These are phyloP conservation scores for Stentor coeruleus DNA, from an alignment of 73 alveolate species.

Conservation along the genomic window DNA sequence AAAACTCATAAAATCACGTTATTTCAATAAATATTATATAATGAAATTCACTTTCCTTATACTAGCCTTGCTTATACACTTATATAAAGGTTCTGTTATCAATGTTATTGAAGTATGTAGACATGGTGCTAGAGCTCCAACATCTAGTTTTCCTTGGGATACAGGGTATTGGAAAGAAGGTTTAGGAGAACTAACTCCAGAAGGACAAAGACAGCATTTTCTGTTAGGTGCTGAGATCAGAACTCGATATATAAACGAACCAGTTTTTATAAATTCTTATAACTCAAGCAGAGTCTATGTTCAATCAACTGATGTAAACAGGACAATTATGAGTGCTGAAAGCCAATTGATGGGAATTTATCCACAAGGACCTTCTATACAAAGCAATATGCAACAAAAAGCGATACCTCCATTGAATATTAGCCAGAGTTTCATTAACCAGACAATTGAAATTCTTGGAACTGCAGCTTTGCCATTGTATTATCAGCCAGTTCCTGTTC, in stretches of 20 bases:
- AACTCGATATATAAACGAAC: background rate
- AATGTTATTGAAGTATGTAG: conserved; percentile 17
- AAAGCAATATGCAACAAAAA: background rate
- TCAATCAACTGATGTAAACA: background rate
- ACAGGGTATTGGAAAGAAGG: conserved; percentile 16
- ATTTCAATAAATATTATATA: too few relatives aligned
- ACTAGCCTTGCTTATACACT: too few relatives aligned
- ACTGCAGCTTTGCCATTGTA: conserved; percentile 9
- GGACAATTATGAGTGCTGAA: conserved; percentile 27
- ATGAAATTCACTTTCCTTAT: too few relatives aligned
- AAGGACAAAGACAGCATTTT: conserved; percentile 29
- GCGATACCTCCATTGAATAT: conserved; percentile 23
- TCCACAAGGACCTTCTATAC: conserved; percentile 16
- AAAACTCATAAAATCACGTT: too few relatives aligned
- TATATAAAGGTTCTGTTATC: too few relatives aligned
- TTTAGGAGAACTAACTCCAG: conserved; percentile 27
- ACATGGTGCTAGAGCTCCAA: conserved; percentile 37
- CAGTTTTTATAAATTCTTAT: background rate
- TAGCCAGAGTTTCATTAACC: background rate
- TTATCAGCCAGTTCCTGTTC: conserved; percentile 21
- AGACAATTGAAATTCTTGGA: background rate
- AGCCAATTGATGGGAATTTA: conserved; percentile 5
- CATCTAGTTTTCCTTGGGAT: background rate
- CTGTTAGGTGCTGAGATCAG: conserved; percentile 15
- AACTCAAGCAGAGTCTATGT: background rate